Base-by-base conservation (phyloP, 306 rosid genomes). In the Hippophae rhamnoides region DNA sequence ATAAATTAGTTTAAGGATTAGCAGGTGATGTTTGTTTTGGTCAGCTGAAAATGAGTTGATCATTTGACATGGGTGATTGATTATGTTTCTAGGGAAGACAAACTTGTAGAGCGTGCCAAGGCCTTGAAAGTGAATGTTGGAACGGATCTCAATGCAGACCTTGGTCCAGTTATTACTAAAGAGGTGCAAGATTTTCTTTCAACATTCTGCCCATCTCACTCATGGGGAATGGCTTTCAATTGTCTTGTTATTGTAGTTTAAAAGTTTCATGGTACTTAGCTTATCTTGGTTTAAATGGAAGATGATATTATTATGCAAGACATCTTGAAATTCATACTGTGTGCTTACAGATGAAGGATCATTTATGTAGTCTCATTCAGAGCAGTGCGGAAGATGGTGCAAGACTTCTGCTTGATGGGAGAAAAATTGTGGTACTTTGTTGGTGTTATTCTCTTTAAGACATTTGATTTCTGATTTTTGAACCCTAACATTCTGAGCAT, bases 131-230 rank as follows among this genome's bases (percentile, higher is more conserved):
- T 82, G 57, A 85, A 75, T 73, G 84, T 73, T 55, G 86, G 94
- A 69, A 79, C 86, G 18, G 84, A 80, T 65, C 84, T 86, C 50
- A 43, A 48, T 55, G 84, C 94, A 11, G 83, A 82, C 64, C 73
- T 82, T 70, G 89, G 94, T 82, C 86, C 94, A 66, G 82, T 82
- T 62, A 75, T 77, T 73, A 77, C 86, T 47, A 73, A 73, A 69
- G 86, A 85, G 86, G 89, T 82, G 70, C 69, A 51, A 41, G 54
- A 46, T 61, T 38, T 18, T 38, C 54, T 60, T 56, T 25, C 6
- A 56, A 23, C 60, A 38, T 1, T 59, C 23, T 53, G 57, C 54
- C 27, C 7, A 13, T 58, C 52, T 43, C 31, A 11, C 49, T 8
- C 47, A 43, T 58, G 47, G 10, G 40, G 54, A 59, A 42, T 13